A percentile compares a stretch with the other conserved stretches of the same genome.
Evolutionary conservation across 2,329 filamentous ascomycete genomes (phyloP).

Genomic region (Aspergillus sp.): DNA sequence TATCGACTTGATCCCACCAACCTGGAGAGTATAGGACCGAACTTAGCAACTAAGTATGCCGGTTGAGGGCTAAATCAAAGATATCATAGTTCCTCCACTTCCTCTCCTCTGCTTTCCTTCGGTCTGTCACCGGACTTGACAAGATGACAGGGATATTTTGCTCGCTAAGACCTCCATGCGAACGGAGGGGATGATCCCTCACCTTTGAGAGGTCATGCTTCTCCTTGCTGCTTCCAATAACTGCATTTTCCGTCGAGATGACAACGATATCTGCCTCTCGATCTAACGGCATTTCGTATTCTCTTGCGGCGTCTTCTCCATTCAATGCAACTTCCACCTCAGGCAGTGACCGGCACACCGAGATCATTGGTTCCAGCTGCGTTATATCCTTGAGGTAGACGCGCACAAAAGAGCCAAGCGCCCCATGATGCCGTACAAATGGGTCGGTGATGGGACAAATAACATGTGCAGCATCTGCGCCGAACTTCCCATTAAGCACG

Average conservation of each 20-base stretch:
- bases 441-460: conserved; percentile 3
- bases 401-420: background rate
- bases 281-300: background rate
- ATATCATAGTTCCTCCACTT: conserved; percentile 3
- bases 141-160: background rate
- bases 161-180: conserved; percentile 2
- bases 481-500: background rate
- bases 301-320: background rate
- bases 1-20: background rate
- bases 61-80: conserved; percentile 7
- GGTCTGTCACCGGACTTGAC: background rate
- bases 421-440: conserved; percentile 2
- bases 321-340: background rate
- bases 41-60: background rate
- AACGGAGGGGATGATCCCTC: background rate
- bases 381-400: background rate
- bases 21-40: too few species aligned
- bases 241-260: background rate
- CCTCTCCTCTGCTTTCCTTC: background rate
- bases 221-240: background rate
- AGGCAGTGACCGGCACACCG: background rate
- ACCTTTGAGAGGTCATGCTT: conserved; percentile 1
- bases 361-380: background rate
- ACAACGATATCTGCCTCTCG: conserved; percentile 3
- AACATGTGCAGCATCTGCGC: background rate